Conservation (phyloP, 352 stramenopile species). For the Phytophthora nicotianae region DNA sequence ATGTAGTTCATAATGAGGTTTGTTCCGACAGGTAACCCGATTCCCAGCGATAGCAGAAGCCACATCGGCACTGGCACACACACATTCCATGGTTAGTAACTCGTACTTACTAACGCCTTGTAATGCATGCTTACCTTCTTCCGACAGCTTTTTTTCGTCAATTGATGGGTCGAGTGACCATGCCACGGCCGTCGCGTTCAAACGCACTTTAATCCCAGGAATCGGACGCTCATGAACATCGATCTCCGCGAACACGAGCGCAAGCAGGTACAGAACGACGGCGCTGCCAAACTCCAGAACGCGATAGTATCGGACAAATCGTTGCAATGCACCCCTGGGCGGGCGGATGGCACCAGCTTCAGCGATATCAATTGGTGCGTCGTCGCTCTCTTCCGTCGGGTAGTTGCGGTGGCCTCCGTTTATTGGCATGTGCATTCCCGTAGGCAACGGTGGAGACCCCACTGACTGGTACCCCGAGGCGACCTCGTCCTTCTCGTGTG, state of each 20-base stretch:
- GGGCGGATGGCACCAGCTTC: slow-evolving; percentile 13
- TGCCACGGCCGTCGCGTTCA: slow-evolving; percentile 43
- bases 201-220: slow-evolving; percentile 48
- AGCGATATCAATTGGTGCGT: slow-evolving; percentile 12
- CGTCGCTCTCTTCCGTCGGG: slow-evolving; percentile 18
- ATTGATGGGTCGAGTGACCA: slow-evolving; percentile 60
- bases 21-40: slow-evolving; percentile 43
- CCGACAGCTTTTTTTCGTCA: slow-evolving; percentile 49
- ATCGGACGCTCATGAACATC: slow-evolving; percentile 64
- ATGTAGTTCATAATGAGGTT: slow-evolving; percentile 71
- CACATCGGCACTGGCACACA: slow-evolving; percentile 52
- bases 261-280: slow-evolving; percentile 49
- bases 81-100: neutral
- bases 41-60: slow-evolving; percentile 40
- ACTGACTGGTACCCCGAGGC: slow-evolving; percentile 23
- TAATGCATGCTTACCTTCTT: slow-evolving; percentile 41
- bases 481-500: slow-evolving; percentile 18
- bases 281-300: slow-evolving; percentile 62
- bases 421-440: slow-evolving; percentile 9
- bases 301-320: slow-evolving; percentile 44
- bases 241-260: slow-evolving; percentile 57
- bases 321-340: slow-evolving; percentile 7
- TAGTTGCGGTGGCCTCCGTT: slow-evolving; percentile 8
- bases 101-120: neutral
- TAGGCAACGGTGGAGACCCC: slow-evolving; percentile 13